Evolutionary conservation across 2,329 filamentous ascomycete species (phyloP), one percentile per base, ranked within the genome.

Genomic region (Pestalotiopsis sp.): DNA sequence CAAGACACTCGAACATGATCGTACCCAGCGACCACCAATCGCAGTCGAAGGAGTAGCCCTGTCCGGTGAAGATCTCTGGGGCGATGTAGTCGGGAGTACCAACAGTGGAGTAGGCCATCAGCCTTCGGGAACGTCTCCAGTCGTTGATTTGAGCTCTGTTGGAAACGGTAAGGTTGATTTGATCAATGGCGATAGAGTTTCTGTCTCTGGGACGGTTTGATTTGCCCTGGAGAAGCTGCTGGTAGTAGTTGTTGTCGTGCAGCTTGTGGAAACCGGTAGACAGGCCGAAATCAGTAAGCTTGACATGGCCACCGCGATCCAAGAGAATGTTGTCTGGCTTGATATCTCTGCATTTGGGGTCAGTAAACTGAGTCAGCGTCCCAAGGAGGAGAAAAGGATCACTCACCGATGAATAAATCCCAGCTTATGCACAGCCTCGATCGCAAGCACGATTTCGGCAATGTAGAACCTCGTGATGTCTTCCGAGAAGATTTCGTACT

Each of bases 21-120:
- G 96, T 98, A 66, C 96, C 96, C 64, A 99, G 88, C 25, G 93
- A 97, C 96, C 96, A 99, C 96, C 96, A 99, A 85, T 99, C 96
- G 80, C 96, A 99, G 79, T 97, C 92, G 77, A 95, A 97, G 69
- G 94, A 93, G 84, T 99, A 99, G 63, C 96, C 96, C 76, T 97
- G 93, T 20, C 95, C 95, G 61, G 93, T 97, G 81, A 99, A 98
- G 75, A 99, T 98, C 80, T 99, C 96, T 2, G 96, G 96, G 1
- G 96, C 96, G 78, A 99, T 99, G 80, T 99, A 99, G 81, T 99
- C 96, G 11, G 96, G 96, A 1, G 96, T 99, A 72, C 96, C 96
- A 72, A 99, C 96, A 3, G 96, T 98, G 1, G 96, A 98, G 83
- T 99, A 99, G 14, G 96, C 96, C 88, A 99, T 95, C 79, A 97